Conservation (phyloP, 2,329 filamentous ascomycete species). For the Nemania sp. region DNA sequence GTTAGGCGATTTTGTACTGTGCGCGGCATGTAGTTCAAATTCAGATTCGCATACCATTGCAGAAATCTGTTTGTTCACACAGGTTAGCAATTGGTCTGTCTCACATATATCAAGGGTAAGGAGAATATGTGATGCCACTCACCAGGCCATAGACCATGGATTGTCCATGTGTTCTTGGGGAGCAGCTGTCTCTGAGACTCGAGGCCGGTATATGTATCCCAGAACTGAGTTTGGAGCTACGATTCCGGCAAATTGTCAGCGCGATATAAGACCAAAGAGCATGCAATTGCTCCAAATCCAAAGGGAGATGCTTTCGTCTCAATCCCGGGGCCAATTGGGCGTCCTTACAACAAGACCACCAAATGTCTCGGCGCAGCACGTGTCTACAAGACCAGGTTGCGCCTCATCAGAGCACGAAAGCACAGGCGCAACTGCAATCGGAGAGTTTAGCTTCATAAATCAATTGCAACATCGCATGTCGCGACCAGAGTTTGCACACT, state of each 20-base stretch:
- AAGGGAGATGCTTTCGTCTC: too few relatives aligned
- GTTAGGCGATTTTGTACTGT: slow-evolving; percentile 33
- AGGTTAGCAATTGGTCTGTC: slow-evolving; percentile 2
- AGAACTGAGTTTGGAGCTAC: slow-evolving; percentile 63
- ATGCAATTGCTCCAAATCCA: too few relatives aligned
- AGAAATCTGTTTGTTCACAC: slow-evolving; percentile 43
- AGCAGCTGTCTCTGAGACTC: slow-evolving; percentile 61
- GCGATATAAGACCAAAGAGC: not conserved
- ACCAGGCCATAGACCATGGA: slow-evolving; percentile 63
- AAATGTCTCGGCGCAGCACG: slow-evolving; percentile 67
- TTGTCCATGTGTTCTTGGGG: slow-evolving; percentile 59
- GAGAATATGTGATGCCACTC: slow-evolving; percentile 16
- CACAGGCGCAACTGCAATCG: slow-evolving; percentile 34
- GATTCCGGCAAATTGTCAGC: slow-evolving; percentile 4
- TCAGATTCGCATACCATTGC: slow-evolving; percentile 41
- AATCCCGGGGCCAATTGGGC: not conserved
- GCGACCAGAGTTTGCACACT: not conserved
- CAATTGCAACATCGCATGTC: not conserved
- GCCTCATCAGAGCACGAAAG: slow-evolving; percentile 55
- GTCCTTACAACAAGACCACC: slow-evolving; percentile 57
- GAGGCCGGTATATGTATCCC: slow-evolving; percentile 65
- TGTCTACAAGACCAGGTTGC: slow-evolving; percentile 53
- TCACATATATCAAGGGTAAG: too few relatives aligned
- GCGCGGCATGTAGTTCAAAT: too few relatives aligned
- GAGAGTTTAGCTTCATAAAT: slow-evolving; percentile 8